These are phyloP conservation scores for Sugiyamaella americana DNA, from an alignment of 805 yeast genomes.

Conservation along the genomic window DNA sequence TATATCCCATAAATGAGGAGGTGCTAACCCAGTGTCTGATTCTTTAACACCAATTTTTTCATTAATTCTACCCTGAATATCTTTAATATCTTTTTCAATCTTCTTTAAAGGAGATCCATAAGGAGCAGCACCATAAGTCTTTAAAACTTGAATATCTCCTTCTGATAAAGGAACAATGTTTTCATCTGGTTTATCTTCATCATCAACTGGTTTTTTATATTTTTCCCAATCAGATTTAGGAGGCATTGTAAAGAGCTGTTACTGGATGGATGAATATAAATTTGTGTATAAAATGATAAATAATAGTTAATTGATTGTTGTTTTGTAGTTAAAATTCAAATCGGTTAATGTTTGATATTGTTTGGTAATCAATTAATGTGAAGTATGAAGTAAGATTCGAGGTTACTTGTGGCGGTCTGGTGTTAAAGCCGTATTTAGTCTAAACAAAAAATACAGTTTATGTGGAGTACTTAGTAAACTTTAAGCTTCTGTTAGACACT, in stretches of 20 bases:
- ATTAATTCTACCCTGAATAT: conserved; percentile 78
- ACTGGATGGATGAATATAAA: background rate
- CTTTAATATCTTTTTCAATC: conserved; percentile 81
- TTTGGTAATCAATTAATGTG: too few relatives aligned
- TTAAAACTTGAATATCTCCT: conserved; percentile 94
- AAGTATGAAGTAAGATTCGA: too few relatives aligned
- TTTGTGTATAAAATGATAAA: too few relatives aligned
- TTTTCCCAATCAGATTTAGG: conserved; percentile 99
- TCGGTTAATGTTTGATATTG: too few relatives aligned
- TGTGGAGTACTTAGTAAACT: too few relatives aligned
- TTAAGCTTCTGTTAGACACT: too few relatives aligned
- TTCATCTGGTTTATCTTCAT: conserved; percentile 52
- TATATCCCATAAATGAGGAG: conserved; percentile 96
- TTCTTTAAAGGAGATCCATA: conserved; percentile 75
- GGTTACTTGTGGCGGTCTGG: too few relatives aligned
- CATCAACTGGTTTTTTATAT: conserved; percentile 79
- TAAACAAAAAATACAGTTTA: too few relatives aligned
- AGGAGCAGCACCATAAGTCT: conserved; percentile 97
- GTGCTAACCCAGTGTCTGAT: conserved; percentile 95
- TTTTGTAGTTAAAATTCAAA: too few relatives aligned
- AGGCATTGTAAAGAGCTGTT: conserved; percentile 52
- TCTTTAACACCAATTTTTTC: conserved; percentile 83
- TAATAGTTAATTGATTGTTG: too few relatives aligned
- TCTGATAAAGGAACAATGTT: conserved; percentile 84
- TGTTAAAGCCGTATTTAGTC: too few relatives aligned